Evolutionary conservation across 257 asterid species (phyloP).

Genomic region (Sherardia arvensis): DNA sequence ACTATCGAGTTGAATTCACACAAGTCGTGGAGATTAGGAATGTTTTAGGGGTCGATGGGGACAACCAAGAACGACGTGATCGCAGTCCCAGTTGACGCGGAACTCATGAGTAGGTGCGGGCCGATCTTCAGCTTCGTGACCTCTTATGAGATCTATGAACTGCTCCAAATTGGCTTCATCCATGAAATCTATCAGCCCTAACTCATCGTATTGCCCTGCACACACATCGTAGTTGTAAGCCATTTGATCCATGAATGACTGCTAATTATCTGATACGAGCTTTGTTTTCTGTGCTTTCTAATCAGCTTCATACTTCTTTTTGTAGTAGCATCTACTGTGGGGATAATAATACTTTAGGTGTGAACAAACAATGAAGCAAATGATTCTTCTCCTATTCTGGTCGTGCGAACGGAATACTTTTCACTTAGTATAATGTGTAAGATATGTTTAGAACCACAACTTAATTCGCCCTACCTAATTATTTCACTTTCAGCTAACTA

Average conservation of each 20-base stretch:
- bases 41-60: constrained; percentile 10
- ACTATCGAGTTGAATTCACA: constrained; percentile 4
- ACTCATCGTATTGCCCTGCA: not conserved
- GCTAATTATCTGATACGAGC: too few relatives aligned
- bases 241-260: not conserved
- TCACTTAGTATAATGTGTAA: too few relatives aligned
- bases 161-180: constrained; percentile 42
- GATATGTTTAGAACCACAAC: too few relatives aligned
- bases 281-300: not conserved
- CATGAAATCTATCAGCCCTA: constrained; percentile 30
- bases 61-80: constrained; percentile 11
- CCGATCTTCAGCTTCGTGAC: constrained; percentile 25
- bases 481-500: too few relatives aligned
- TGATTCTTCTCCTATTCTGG: not conserved
- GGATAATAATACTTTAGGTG: not conserved
- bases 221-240: not conserved
- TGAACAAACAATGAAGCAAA: not conserved
- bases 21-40: constrained; percentile 26
- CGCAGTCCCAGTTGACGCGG: constrained; percentile 20
- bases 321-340: not conserved
- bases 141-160: constrained; percentile 35
- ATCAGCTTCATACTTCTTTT: not conserved
- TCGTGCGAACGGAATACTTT: not conserved
- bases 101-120: constrained; percentile 17
- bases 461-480: too few relatives aligned